Evolutionary conservation across 352 stramenopile genomes (phyloP), one percentile per base, ranked within the genome.

Genomic region (Phytophthora pseudosyringae): DNA sequence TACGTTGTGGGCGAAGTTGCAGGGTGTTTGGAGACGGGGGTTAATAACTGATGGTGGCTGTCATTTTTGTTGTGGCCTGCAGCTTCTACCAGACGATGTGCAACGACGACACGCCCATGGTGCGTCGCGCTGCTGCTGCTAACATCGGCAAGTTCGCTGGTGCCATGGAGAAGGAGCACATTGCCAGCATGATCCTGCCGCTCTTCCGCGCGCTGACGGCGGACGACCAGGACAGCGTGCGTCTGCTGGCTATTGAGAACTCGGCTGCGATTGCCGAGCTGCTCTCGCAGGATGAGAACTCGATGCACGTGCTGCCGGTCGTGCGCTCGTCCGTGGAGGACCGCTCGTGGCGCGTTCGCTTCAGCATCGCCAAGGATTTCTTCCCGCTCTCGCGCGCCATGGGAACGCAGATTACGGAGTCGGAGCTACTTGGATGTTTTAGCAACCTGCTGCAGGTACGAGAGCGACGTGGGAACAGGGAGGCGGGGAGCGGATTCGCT

Each of bases 221-320:
- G 21, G 95, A 98, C 73, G 94, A 98, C 65, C 93, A 98, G 77
- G 95, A 98, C 80, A 97, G 87, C 47, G 94, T 98, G n/a, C 88
- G 94, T 32, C 81, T 98, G 45, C 71, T 98, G 53, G 92, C 92
- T 13, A 96, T 98, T 67, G 85, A 93, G 61, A 95, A 89, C 72
- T 93, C 81, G 59, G 81, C 86, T 11, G 71, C 75, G n/a, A 91
- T 96, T 53, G 82, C 77, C 15, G 83, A 88, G 52, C 59, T 91
- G 46, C 74, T 96, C 5, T 80, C 80, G 18, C 71, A 80, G 33
- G 87, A 96, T 1, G 85, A 94, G 43, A 94, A 94, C 74, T 77
- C 73, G 49, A 69, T 86, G 61, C 67, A 94, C 53, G 68, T 95
- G 26, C 73, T 95, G 26, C 87, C 87, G 15, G 76, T 93, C 51